phyloP scores from a whole-genome alignment of 2,329 filamentous ascomycete species.

The Penicillium expansum region DNA sequence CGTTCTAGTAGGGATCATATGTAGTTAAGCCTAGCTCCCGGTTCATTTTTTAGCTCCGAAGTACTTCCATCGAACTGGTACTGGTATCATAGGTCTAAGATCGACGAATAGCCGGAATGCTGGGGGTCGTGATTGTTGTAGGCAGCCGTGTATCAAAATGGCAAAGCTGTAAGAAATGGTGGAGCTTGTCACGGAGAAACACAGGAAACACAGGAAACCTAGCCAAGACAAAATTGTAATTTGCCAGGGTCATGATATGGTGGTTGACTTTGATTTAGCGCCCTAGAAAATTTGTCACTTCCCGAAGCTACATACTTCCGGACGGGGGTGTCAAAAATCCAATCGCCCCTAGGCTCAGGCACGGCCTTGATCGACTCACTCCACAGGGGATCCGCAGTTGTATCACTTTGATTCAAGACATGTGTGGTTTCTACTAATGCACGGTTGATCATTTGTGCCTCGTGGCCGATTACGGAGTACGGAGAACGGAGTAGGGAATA shows the following conservation, averaged over 20 bases:
- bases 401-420: not conserved
- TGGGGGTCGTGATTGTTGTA: not conserved
- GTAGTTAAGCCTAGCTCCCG: not conserved
- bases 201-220: not conserved
- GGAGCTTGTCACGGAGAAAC: not conserved
- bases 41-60: not conserved
- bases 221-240: not conserved
- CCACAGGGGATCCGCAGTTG: conserved; percentile 6
- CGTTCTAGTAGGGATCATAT: not conserved
- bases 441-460: not conserved
- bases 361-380: conserved; percentile 2
- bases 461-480: not conserved
- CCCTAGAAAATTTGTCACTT: not conserved
- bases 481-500: not conserved
- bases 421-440: not conserved
- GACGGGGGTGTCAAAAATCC: not conserved
- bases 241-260: not conserved
- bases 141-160: conserved; percentile 3
- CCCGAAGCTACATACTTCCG: not conserved
- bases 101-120: not conserved
- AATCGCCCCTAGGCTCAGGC: conserved; percentile 1
- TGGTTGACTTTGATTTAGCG: not conserved
- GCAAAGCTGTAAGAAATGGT: conserved; percentile 1
- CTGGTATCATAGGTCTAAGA: not conserved
- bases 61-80: not conserved